phyloP scores from a whole-genome alignment of 2,329 filamentous ascomycete species.

The Rhinocladiella similis region DNA sequence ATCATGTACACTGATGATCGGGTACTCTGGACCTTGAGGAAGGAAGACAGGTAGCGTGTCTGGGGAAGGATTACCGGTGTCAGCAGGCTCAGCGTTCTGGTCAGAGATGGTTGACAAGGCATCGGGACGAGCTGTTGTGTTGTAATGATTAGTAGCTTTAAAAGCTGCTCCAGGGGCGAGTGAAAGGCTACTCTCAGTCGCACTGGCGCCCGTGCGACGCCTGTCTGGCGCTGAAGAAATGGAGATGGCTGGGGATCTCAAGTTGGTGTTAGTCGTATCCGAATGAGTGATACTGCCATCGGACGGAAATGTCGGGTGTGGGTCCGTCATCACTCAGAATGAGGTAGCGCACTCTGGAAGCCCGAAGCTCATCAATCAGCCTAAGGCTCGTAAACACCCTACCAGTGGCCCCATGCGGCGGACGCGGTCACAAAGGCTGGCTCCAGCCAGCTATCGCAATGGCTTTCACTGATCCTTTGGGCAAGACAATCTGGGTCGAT shows the following conservation, averaged over 20 bases:
- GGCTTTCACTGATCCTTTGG: not conserved
- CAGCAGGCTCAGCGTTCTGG: conserved; percentile 23
- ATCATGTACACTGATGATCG: conserved; percentile 16
- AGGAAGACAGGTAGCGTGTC: conserved; percentile 23
- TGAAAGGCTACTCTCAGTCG: conserved; percentile 1
- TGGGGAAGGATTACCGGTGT: conserved; percentile 26
- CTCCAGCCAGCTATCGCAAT: not conserved
- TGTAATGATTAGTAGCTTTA: conserved; percentile 23
- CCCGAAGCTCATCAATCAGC: conserved; percentile 9
- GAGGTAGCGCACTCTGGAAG: conserved; percentile 7
- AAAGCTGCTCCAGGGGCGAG: not conserved
- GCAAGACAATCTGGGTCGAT: not conserved
- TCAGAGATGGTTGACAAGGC: conserved; percentile 15
- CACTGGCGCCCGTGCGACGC: conserved; percentile 9
- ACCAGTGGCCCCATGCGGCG: not conserved
- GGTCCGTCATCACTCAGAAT: conserved; percentile 27
- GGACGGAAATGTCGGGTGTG: conserved; percentile 20
- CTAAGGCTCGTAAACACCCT: not conserved
- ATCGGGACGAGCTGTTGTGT: conserved; percentile 6
- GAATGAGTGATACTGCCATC: conserved; percentile 20
- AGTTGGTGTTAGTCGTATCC: conserved; percentile 19
- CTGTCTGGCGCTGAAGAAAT: conserved; percentile 20
- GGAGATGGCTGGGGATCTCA: conserved; percentile 27
- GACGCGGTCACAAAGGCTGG: not conserved
- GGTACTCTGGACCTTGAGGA: conserved; percentile 14